A percentile compares a stretch with the other conserved stretches of the same genome.
Conservation (phyloP, 768 basidiomycete genomes). For the Filobasidium wieringae region DNA sequence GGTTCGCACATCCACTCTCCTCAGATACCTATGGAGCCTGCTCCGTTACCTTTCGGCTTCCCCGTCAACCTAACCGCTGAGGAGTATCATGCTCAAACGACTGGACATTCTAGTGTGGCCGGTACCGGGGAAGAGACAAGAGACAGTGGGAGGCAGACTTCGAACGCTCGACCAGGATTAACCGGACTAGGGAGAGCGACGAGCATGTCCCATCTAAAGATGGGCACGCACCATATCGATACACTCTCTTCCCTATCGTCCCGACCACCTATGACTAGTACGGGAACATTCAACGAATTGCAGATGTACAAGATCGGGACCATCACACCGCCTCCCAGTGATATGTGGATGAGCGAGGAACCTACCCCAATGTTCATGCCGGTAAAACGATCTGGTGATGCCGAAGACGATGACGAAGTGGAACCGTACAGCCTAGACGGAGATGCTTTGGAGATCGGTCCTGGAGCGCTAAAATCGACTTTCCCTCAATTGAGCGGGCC, state of each 20-base stretch:
- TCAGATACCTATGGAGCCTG: conserved; percentile 1
- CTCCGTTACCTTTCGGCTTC: conserved; percentile 7
- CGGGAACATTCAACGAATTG: background rate
- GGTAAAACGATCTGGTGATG: background rate
- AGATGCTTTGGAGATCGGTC: background rate
- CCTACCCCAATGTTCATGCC: conserved; percentile 2
- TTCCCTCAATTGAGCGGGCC: background rate
- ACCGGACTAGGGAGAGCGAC: background rate
- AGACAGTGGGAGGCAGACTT: background rate
- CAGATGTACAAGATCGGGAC: background rate
- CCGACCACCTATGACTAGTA: background rate
- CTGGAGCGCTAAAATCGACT: background rate
- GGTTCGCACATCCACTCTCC: conserved; percentile 14
- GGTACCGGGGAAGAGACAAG: background rate
- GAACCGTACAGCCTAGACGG: background rate
- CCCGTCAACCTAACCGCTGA: conserved; percentile 1
- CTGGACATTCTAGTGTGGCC: background rate
- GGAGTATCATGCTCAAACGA: conserved; percentile 4
- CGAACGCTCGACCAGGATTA: background rate
- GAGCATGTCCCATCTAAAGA: background rate
- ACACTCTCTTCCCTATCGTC: background rate
- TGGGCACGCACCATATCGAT: background rate
- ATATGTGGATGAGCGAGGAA: conserved; percentile 11
- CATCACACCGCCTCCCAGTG: conserved; percentile 10
- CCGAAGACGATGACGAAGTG: background rate